phyloP scores from a whole-genome alignment of 331 rosid species.

The Pyrus hybrid region DNA sequence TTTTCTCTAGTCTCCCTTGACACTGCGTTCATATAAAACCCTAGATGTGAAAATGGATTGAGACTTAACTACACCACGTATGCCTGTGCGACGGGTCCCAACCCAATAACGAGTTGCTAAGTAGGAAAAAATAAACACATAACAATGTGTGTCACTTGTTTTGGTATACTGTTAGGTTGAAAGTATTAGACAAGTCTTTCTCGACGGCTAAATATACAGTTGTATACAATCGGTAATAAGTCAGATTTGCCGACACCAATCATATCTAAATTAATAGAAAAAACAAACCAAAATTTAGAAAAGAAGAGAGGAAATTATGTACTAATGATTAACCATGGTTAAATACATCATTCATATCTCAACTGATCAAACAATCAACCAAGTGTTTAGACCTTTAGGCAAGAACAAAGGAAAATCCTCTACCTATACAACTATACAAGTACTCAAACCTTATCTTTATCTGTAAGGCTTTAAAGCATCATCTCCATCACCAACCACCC shows the following conservation, averaged over 20 bases:
- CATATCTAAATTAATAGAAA: background rate
- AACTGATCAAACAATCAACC: background rate
- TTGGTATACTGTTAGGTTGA: no score
- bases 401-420: background rate
- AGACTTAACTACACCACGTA: no score
- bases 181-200: no score
- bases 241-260: background rate
- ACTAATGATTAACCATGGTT: background rate
- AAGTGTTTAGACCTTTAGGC: background rate
- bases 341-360: background rate
- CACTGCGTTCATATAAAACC: background rate
- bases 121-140: background rate
- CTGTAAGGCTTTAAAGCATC: background rate
- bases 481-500: background rate
- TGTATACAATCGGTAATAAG: no score
- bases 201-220: background rate
- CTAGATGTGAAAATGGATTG: no score
- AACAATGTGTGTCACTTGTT: background rate
- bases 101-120: background rate
- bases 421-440: background rate
- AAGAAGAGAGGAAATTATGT: background rate
- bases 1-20: background rate
- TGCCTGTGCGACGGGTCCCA: background rate
- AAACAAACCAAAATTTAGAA: background rate
- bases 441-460: background rate